Evolutionary conservation across 148 eudicot genomes (phyloP).

Genomic region (Pharnaceum exiguum): DNA sequence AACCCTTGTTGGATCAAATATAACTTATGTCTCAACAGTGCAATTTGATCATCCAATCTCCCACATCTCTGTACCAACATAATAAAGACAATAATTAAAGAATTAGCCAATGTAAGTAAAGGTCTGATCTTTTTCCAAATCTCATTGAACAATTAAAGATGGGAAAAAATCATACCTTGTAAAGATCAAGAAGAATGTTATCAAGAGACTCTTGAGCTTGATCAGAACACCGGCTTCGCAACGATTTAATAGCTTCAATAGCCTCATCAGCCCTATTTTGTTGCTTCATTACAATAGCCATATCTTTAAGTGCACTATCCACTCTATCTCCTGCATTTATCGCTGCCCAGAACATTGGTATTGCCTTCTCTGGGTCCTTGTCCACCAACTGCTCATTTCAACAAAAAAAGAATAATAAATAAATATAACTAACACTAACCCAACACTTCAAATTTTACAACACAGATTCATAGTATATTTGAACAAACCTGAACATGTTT

Average conservation of each 20-base stretch:
- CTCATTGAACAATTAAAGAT: not conserved
- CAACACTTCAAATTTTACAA: not conserved
- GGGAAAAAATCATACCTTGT: constrained; percentile 48
- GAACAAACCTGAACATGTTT: constrained; percentile 81
- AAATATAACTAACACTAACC: constrained; percentile 1
- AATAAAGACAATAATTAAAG: not conserved
- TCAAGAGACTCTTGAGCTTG: constrained; percentile 98
- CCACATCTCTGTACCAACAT: constrained; percentile 71
- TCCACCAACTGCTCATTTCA: constrained; percentile 65
- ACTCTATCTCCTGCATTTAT: constrained; percentile 97
- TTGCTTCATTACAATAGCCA: constrained; percentile 99
- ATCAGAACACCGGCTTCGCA: constrained; percentile 77
- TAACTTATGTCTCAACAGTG: constrained; percentile 65
- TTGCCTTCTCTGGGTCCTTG: constrained; percentile 96
- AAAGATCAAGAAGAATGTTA: constrained; percentile 87
- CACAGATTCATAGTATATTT: not conserved
- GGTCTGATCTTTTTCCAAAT: no score
- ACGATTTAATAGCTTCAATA: constrained; percentile 84
- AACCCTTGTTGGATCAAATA: constrained; percentile 89
- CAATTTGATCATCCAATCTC: constrained; percentile 91
- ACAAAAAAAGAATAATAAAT: not conserved
- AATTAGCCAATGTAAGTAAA: no score
- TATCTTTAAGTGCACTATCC: constrained; percentile 93
- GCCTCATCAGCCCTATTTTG: constrained; percentile 94
- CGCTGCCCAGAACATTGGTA: constrained; percentile 96